Evolutionary conservation across 2,329 filamentous ascomycete genomes (phyloP), one percentile per base, ranked within the genome.

Genomic region (Fusarium stilboides): DNA sequence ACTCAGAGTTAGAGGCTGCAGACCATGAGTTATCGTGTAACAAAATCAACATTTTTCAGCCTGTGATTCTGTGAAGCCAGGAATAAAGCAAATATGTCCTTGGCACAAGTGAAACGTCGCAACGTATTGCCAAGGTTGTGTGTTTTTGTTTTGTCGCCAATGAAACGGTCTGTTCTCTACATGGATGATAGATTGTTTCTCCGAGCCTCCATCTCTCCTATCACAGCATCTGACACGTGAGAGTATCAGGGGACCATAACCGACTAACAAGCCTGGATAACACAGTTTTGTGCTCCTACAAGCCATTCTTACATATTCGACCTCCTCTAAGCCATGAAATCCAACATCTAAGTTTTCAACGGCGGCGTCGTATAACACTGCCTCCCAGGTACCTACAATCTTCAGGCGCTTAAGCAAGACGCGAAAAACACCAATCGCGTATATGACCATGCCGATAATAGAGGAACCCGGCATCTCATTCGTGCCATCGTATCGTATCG

Each of bases 191-290:
- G 28, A 13, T 61, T 65, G 54, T 53, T 65, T 68, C 64, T 39
- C 33, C 39, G 33, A 31, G 31, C 40, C 17, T 60, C 28, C 43
- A 37, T 26, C 33, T 42, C 39, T 34, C 28, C 37, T 26, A 64
- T 31, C 24, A 46, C 24, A 54, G 28, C 20, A 34, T 37, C 46
- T 59, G 54, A 42, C 70, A 65, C 65, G 70, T 71, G 70, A 69
- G 65, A 67, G 36, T 24, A 26, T 73, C 70, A 72, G 54, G 55
- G 62, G 56, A 43, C 28, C 28, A 13, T 10, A 28, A 28, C 26
- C 10, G 28, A 31, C 28, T 12, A 31, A 31, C 28, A 13, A 31
- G n/a, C 10, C 9, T 31, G 5, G 26, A 13, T 31, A 31, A 12
- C 28, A 31, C 28, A 31, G 10, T 12, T 31, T 28, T 31, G 9